Base-by-base conservation (phyloP, 805 yeast genomes). In the Schizosaccharomyces lindneri region DNA sequence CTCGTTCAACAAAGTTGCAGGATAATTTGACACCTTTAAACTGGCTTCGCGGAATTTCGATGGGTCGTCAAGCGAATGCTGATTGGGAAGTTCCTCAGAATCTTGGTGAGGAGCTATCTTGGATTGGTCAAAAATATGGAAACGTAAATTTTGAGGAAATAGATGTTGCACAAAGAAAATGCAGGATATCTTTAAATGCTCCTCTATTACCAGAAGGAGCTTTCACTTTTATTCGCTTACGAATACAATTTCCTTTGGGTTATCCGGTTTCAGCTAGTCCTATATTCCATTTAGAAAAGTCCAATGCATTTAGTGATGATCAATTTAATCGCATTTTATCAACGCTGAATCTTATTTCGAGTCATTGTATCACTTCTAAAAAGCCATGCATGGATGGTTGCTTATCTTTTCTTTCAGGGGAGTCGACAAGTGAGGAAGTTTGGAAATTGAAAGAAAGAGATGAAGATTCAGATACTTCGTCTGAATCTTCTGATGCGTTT, bases 1-100 rank as follows among this genome's bases (percentile, higher is more conserved):
- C 67, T 6, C 39, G 65, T 2, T 64, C 65, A 11, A 61, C 62
- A 9, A 62, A 61, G 46, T 31, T 61, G 13, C 59, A 62, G 6
- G 64, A 63, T 36, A 59, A 65, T 78, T 74, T 79, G 39, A 81
- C 83, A 66, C 95, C 87, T 68, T 73, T 90, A 64, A 82, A 84
- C 65, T 90, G 97, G 97, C 82, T 94, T 48, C 83, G 96, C 0
- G 97, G 97, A 61, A 95, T 90, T 6, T 76, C 88, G 63, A 80
- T 90, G 65, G 87, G 87, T 0, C 73, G 75, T 55, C 69, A 79
- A 7, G 63, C 60, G 7, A 59, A 64, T 15, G 62, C 64, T 31
- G 62, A 60, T 9, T 55, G 64, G 17, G 64, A 63, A 2, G 63
- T 63, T 24, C 77, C 80, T 3, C 79, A 82, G 29, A 87, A 87